Evolutionary conservation across 148 eudicot species (phyloP), one percentile per base, ranked within the genome.

Genomic region (Beta vulgaris): DNA sequence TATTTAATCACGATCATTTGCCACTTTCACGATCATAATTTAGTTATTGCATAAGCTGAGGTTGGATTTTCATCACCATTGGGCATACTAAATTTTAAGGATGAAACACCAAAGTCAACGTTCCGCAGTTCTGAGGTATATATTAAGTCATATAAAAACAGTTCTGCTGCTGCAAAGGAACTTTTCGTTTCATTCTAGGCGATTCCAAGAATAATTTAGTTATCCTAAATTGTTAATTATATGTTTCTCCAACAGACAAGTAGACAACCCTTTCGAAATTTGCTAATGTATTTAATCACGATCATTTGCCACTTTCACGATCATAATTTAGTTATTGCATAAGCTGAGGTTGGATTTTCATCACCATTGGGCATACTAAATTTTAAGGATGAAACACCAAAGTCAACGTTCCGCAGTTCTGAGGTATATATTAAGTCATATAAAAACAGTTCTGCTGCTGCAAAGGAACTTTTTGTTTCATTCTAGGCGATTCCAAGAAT

Each of bases 41-140:
- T n/a, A n/a, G n/a, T n/a, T n/a, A n/a, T n/a, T n/a, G n/a, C n/a
- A n/a, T n/a, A 71, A 73, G 40, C 72, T 78, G 94, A 82, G 54
- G 73, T 80, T 54, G 75, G 73, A 69, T 85, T 91, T 59, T 88
- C 90, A 36, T 79, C 88, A 71, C 83, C 87, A 78, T 31, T 79
- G 60, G 81, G 83, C 58, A 69, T 39, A 43, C 75, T 80, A 39
- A 62, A 80, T 63, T 83, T 81, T 9, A 83, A 79, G 71, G 91
- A 88, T 49, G 88, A 82, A 83, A 78, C 83, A 14, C 80, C 82
- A 15, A 80, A 57, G 63, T 82, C 91, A 28, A 78, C 69, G 48
- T 77, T 82, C 61, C 82, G 75, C 40, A 85, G 72, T 77, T 80
- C 89, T 82, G 82, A 72, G 77, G 83, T 77, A 75, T 76, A 28